Percentiles rank a stretch among this genome's conserved stretches.
Evolutionary conservation across 106 monocot genomes (phyloP).

Genomic region (Allium cepa): DNA sequence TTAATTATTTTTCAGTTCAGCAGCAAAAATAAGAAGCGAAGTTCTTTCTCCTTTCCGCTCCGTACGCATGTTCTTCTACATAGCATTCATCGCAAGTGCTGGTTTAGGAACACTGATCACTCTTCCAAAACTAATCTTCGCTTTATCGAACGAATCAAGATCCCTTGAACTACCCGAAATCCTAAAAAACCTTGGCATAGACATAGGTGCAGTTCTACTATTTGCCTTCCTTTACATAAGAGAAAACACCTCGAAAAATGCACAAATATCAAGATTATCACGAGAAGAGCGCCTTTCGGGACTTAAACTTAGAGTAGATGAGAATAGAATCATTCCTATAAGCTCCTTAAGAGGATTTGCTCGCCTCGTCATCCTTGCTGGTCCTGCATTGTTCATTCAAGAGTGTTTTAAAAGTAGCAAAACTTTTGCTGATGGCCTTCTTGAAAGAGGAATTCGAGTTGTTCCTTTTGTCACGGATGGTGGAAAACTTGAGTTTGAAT

Average conservation of each 20-base stretch:
- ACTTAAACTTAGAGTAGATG: slow-evolving; percentile 61
- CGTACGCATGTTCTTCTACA: slow-evolving; percentile 94
- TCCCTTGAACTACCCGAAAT: slow-evolving; percentile 42
- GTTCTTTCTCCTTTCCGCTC: slow-evolving; percentile 92
- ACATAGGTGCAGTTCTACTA: slow-evolving; percentile 59
- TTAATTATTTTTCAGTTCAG: slow-evolving; percentile 44
- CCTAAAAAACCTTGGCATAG: slow-evolving; percentile 62
- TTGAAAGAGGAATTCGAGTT: slow-evolving; percentile 75
- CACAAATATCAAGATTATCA: slow-evolving; percentile 68
- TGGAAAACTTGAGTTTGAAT: slow-evolving; percentile 24
- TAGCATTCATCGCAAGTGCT: slow-evolving; percentile 88
- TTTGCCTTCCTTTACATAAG: slow-evolving; percentile 82
- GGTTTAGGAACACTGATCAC: slow-evolving; percentile 69
- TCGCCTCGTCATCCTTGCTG: slow-evolving; percentile 79
- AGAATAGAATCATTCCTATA: slow-evolving; percentile 50
- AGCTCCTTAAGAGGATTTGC: slow-evolving; percentile 65
- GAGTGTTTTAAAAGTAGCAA: slow-evolving; percentile 67
- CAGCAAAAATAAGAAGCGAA: slow-evolving; percentile 88
- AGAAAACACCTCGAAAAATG: slow-evolving; percentile 71
- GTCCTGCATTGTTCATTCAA: slow-evolving; percentile 55
- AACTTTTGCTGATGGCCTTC: slow-evolving; percentile 45
- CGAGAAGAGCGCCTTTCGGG: slow-evolving; percentile 85
- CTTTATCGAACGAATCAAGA: slow-evolving; percentile 49
- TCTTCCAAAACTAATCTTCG: slow-evolving; percentile 41
- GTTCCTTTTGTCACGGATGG: slow-evolving; percentile 81